A percentile compares a stretch with the other conserved stretches of the same genome.
phyloP scores from a whole-genome alignment of 768 basidiomycete genomes.

The Pleurotus eryngii region DNA sequence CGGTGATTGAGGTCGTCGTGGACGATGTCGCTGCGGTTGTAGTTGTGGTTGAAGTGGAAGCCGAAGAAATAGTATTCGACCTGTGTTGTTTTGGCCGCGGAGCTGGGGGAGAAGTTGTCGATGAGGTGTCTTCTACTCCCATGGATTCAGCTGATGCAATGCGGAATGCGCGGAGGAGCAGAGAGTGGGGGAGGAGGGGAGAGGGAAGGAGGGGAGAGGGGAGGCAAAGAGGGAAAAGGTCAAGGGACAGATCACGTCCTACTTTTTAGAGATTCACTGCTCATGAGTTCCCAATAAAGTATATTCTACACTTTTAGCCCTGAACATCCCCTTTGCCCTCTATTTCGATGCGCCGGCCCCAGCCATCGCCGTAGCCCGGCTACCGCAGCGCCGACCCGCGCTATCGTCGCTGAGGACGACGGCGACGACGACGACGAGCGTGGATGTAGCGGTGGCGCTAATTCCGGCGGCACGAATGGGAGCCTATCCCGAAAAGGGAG shows the following conservation, averaged over 20 bases:
- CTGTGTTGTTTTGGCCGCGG: constrained; percentile 40
- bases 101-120: constrained; percentile 33
- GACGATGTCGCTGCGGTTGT: background rate
- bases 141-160: constrained; percentile 22
- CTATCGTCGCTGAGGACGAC: background rate
- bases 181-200: constrained; percentile 39
- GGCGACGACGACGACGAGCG: background rate
- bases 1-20: background rate
- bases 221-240: constrained; percentile 30
- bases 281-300: background rate
- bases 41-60: constrained; percentile 12
- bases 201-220: constrained; percentile 62
- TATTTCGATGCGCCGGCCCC: background rate
- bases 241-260: background rate
- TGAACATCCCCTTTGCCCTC: background rate
- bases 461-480: background rate
- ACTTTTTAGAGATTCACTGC: background rate
- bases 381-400: background rate
- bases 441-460: background rate
- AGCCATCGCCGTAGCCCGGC: background rate
- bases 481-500: background rate
- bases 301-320: background rate
- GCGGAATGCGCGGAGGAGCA: constrained; percentile 52
- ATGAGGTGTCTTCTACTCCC: constrained; percentile 33
- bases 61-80: constrained; percentile 30